Evolutionary conservation across 139 green algal species (phyloP), one percentile per base, ranked within the genome.

Genomic region (Chlamydomonas eustigma): DNA sequence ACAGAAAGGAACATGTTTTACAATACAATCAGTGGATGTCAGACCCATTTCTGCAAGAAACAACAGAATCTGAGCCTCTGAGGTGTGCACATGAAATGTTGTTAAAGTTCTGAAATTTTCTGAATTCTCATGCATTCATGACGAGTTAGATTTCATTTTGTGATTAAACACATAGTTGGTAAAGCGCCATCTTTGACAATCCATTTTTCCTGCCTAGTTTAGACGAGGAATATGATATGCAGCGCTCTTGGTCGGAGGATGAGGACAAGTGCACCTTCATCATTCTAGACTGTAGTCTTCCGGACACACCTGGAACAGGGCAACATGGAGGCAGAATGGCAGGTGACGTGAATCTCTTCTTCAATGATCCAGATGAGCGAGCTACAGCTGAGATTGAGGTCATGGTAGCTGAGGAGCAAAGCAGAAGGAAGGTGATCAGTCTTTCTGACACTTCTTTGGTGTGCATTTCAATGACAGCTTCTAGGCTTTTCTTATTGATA

Each of bases 211-310:
- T n/a, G n/a, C n/a, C n/a, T n/a, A 80, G 33, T 37, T 4, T 90
- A 51, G 83, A 92, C 38, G 89, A 95, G 66, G 92, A 97, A 76
- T 92, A 93, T 64, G 79, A 78, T 0, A 97, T 97, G 92, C 91
- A 96, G 81, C 37, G 77, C 1, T 80, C 68, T 12, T 97, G 92
- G 92, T 36, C 34, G 32, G 82, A 91, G 0, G 92, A 97, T 51
- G 67, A 79, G 1, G 77, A 93, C 58, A 97, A 96, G 74, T 89
- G 83, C 74, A 97, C 90, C 0, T 96, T 94, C 71, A 96, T 96
- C 30, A 25, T 95, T 25, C 71, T 94, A 18, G 90, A 96, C n/a
- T n/a, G n/a, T n/a, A n/a, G n/a, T n/a, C 65, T 94, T 97, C 81
- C 90, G 90, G 68, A 92, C 91, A 28, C 90, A 90, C 37, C 84